Evolutionary conservation across 2,329 filamentous ascomycete species (phyloP), one percentile per base, ranked within the genome.

Genomic region (Venturia carpophila): DNA sequence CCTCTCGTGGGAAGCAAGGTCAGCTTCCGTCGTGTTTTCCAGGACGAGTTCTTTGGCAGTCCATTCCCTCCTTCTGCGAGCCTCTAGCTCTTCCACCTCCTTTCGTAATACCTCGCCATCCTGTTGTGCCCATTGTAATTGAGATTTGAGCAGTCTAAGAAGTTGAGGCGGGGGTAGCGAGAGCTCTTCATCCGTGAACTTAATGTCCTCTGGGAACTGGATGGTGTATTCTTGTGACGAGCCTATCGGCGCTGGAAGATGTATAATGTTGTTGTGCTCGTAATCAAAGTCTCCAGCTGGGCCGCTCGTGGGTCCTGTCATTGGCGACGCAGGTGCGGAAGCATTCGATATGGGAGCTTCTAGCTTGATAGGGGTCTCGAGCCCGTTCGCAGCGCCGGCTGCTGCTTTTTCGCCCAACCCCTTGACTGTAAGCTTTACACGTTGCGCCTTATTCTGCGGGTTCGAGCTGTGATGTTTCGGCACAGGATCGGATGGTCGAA

Each of bases 31-130:
- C 41, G 88, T 82, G 71, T 91, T 90, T 66, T 90, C 84, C n/a
- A 94, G 75, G 21, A 93, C 75, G 39, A 90, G 82, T 75, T 94
- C 90, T 75, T 93, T 93, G 75, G 90, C 86, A 17, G 85, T 78
- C 90, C 90, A 94, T 72, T 91, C 89, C 67, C 85, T 81, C 73
- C 84, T 84, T 74, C 88, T 87, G 15, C 81, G 71, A 43, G 84
- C 83, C 73, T 93, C 89, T 74, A 88, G 82, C 55, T 79, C 78
- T 68, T 87, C 85, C 69, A 86, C 85, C 73, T 92, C 87, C 64
- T 79, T 79, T 69, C 82, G 83, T 62, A 94, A 78, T 47, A 79
- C 75, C 63, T 89, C 85, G 66, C 81, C 79, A 63, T 92, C 87
- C 67, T 85, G 82, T 68, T 87, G 83, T 0, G 87, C 87, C 88